phyloP scores from a whole-genome alignment of 139 green algal genomes.

The Coelastrella sp. region DNA sequence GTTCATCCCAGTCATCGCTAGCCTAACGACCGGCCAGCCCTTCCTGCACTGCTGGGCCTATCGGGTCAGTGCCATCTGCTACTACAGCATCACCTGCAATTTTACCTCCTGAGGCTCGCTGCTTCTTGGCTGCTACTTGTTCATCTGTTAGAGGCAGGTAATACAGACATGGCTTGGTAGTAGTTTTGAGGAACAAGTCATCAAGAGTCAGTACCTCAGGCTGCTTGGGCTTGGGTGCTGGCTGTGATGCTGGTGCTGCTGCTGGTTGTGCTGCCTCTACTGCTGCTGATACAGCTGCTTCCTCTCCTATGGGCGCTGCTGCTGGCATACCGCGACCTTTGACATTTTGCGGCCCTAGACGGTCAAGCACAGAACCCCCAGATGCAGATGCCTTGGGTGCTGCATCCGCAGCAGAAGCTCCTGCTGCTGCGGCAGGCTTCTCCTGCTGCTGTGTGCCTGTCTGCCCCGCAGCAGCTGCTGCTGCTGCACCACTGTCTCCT shows the following conservation, averaged over 20 bases:
- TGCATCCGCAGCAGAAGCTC: not conserved
- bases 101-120: not conserved
- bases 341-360: not conserved
- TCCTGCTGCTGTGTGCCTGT: not conserved
- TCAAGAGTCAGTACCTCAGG: constrained; percentile 30
- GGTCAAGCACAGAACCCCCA: not conserved
- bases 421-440: not conserved
- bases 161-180: constrained; percentile 42
- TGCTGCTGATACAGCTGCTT: not conserved
- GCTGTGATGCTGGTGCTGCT: not conserved
- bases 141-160: constrained; percentile 42
- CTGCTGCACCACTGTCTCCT: not conserved
- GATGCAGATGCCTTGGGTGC: not conserved
- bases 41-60: constrained; percentile 39
- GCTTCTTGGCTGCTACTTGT: constrained; percentile 35
- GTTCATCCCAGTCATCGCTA: not conserved
- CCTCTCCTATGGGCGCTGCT: not conserved
- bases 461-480: not conserved
- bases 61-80: not conserved
- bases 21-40: not conserved
- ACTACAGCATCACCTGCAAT: not conserved
- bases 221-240: not conserved
- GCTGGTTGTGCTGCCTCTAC: not conserved
- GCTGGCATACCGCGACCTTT: not conserved
- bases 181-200: constrained; percentile 38